Evolutionary conservation across 768 basidiomycete species (phyloP).

Genomic region (Lactarius indigo): DNA sequence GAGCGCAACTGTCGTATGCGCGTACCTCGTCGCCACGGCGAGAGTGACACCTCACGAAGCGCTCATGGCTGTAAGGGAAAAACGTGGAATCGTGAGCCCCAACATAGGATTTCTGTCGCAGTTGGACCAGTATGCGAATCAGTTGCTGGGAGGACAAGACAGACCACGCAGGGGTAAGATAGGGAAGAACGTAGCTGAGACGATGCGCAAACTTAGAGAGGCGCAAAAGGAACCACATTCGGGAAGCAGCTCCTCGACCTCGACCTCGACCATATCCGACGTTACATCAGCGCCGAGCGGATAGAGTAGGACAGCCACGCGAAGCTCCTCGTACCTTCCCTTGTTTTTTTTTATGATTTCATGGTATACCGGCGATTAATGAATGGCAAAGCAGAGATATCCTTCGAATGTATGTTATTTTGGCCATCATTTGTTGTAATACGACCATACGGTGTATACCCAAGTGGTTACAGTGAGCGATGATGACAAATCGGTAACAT

Average conservation of each 20-base stretch:
- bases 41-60: slow-evolving; percentile 31
- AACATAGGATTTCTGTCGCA: slow-evolving; percentile 35
- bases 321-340: background rate
- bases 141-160: background rate
- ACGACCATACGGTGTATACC: background rate
- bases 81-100: slow-evolving; percentile 31
- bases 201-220: slow-evolving; percentile 6
- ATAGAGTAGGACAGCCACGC: background rate
- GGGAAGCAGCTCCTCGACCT: background rate
- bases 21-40: slow-evolving; percentile 45
- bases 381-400: background rate
- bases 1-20: slow-evolving; percentile 73
- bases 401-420: background rate
- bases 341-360: background rate
- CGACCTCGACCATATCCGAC: background rate
- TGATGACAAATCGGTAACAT: background rate
- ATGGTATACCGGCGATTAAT: background rate
- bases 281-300: background rate
- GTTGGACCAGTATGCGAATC: slow-evolving; percentile 23
- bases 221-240: background rate
- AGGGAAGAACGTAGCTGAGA: slow-evolving; percentile 10
- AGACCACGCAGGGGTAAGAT: background rate
- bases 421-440: background rate
- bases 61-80: slow-evolving; percentile 27
- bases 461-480: background rate